Percentiles rank a stretch among this genome's conserved stretches.
These are phyloP conservation scores for Boletus sp. DNA, from an alignment of 768 basidiomycete genomes.

Conservation along the genomic window DNA sequence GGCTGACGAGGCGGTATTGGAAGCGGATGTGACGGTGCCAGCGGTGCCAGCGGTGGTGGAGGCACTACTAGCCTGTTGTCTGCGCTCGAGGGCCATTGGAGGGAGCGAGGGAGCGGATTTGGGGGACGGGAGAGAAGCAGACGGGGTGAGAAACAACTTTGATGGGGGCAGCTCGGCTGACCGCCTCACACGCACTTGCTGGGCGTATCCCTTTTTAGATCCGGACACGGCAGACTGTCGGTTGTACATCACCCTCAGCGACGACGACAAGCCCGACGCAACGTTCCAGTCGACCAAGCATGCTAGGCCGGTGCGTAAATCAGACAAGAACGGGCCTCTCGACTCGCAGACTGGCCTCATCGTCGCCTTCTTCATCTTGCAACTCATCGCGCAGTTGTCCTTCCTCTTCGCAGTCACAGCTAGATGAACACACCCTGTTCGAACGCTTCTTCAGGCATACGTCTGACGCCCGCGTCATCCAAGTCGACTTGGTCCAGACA, in stretches of 20 bases:
- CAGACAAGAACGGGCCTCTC: no score
- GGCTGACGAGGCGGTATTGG: neutral
- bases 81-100: slow-evolving; percentile 18
- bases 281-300: no score
- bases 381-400: neutral
- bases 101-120: neutral
- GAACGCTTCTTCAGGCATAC: neutral
- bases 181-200: slow-evolving; percentile 13
- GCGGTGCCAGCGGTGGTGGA: slow-evolving; percentile 3
- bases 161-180: neutral
- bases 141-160: neutral
- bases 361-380: neutral
- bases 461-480: neutral
- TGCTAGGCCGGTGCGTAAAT: no score
- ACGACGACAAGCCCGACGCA: no score
- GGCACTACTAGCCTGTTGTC: slow-evolving; percentile 19
- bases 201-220: slow-evolving; percentile 13
- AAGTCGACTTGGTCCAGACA: neutral
- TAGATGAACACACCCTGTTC: neutral
- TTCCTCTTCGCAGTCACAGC: neutral
- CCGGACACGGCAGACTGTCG: neutral
- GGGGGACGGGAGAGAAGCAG: neutral
- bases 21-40: no score
- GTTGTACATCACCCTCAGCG: no score
- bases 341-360: no score